These are phyloP conservation scores for Talaromyces thailandensis DNA, from an alignment of 495 filamentous ascomycete genomes.

Conservation along the genomic window DNA sequence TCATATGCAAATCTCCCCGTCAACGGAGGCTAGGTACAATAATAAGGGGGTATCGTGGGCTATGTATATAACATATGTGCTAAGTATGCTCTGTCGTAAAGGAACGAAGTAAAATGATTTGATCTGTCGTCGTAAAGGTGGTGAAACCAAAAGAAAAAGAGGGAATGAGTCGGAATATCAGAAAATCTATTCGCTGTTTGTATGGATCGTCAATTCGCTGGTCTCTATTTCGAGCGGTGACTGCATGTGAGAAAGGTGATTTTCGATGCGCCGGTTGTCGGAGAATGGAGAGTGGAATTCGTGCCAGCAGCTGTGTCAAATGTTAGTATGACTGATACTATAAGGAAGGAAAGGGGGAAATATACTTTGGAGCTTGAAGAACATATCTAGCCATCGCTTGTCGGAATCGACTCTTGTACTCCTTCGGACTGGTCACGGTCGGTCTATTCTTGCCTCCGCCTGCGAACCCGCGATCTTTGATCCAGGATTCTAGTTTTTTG, in stretches of 20 bases:
- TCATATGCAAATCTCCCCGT: background rate
- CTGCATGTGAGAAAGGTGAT: slow-evolving; percentile 14
- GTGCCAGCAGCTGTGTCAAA: slow-evolving; percentile 56
- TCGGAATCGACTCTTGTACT: slow-evolving; percentile 92
- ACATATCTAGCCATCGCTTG: slow-evolving; percentile 96
- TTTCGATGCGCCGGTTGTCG: slow-evolving; percentile 31
- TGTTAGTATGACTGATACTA: slow-evolving; percentile 7
- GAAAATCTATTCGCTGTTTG: slow-evolving; percentile 6
- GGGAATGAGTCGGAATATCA: background rate
- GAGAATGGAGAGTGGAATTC: slow-evolving; percentile 51
- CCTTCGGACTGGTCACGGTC: slow-evolving; percentile 93
- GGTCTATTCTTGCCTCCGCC: slow-evolving; percentile 80
- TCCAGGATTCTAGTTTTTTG: slow-evolving; percentile 98
- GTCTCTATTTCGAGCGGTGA: slow-evolving; percentile 16
- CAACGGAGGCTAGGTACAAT: background rate
- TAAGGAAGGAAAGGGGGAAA: background rate
- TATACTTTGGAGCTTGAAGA: slow-evolving; percentile 57
- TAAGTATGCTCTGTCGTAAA: background rate
- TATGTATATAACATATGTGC: background rate
- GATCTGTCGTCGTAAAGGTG: background rate
- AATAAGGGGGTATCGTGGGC: background rate
- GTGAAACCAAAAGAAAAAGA: background rate
- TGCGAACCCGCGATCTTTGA: slow-evolving; percentile 87
- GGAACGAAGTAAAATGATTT: background rate
- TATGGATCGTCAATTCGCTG: slow-evolving; percentile 13